A percentile compares a stretch with the other conserved stretches of the same genome.
phyloP scores from a whole-genome alignment of 352 stramenopile species.

The Peronospora destructor region DNA sequence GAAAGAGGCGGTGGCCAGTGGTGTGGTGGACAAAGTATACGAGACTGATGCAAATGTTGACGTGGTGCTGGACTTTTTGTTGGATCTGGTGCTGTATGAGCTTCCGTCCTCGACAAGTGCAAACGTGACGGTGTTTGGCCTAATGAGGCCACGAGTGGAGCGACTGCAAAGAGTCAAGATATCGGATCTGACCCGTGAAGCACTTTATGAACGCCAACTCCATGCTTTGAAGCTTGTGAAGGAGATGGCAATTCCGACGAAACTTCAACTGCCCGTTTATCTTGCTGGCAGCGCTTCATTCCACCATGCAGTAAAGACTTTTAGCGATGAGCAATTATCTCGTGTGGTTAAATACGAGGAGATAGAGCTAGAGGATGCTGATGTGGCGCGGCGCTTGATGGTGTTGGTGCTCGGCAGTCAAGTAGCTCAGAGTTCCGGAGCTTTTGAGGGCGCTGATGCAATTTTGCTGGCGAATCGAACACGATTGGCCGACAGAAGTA shows the following conservation, averaged over 20 bases:
- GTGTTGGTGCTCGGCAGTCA: slow-evolving; percentile 58
- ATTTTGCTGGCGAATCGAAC: slow-evolving; percentile 42
- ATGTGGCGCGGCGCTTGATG: slow-evolving; percentile 36
- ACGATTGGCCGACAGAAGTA: slow-evolving; percentile 48
- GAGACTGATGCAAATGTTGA: slow-evolving; percentile 26
- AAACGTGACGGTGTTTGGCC: slow-evolving; percentile 26
- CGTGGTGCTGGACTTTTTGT: slow-evolving; percentile 58
- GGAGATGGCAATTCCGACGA: slow-evolving; percentile 32
- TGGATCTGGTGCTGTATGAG: slow-evolving; percentile 65
- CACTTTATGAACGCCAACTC: slow-evolving; percentile 54
- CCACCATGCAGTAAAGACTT: slow-evolving; percentile 61
- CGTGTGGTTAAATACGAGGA: slow-evolving; percentile 58
- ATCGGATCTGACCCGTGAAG: slow-evolving; percentile 34
- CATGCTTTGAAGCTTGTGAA: slow-evolving; percentile 58
- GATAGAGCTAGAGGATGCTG: slow-evolving; percentile 36
- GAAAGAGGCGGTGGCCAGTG: neutral
- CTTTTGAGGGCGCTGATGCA: slow-evolving; percentile 34
- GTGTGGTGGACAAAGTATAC: slow-evolving; percentile 1
- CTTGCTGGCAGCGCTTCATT: slow-evolving; percentile 51
- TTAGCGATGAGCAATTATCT: slow-evolving; percentile 58
- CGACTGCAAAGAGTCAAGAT: slow-evolving; percentile 45
- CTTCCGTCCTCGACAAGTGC: slow-evolving; percentile 10
- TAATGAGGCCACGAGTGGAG: slow-evolving; percentile 43
- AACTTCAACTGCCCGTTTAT: slow-evolving; percentile 43
- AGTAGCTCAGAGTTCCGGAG: slow-evolving; percentile 31